Conservation (phyloP, 176 grass and related monocot genomes). For the Avena insularis region DNA sequence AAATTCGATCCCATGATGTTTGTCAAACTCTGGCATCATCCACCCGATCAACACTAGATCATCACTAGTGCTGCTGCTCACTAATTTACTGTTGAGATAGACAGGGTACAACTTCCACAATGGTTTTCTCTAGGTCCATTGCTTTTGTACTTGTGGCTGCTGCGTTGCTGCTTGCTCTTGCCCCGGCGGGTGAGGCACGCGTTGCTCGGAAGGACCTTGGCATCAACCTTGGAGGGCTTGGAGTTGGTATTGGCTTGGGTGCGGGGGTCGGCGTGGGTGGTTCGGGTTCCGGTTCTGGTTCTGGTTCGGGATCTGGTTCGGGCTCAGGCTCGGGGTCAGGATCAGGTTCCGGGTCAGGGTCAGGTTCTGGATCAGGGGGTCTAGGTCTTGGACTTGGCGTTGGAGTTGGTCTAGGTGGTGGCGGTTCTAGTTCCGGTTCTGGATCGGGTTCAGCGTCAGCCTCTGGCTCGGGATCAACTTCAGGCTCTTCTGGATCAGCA, state of each 20-base stretch:
- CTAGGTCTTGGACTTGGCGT: slow-evolving; percentile 53
- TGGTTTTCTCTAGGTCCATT: slow-evolving; percentile 46
- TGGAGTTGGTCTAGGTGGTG: slow-evolving; percentile 50
- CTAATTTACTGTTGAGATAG: background rate
- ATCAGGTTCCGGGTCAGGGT: slow-evolving; percentile 8
- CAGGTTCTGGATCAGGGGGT: slow-evolving; percentile 44
- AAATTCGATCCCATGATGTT: slow-evolving; percentile 27
- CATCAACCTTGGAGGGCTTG: slow-evolving; percentile 56
- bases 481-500: slow-evolving; percentile 15
- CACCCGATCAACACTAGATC: background rate
- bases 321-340: slow-evolving; percentile 16
- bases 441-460: slow-evolving; percentile 7
- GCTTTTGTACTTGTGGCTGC: slow-evolving; percentile 27
- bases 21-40: background rate
- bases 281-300: slow-evolving; percentile 4
- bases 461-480: slow-evolving; percentile 13
- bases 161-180: slow-evolving; percentile 34
- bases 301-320: slow-evolving; percentile 29
- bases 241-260: slow-evolving; percentile 53
- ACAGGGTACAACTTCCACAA: background rate
- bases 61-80: background rate
- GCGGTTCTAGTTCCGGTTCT: slow-evolving; percentile 12
- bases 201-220: slow-evolving; percentile 65
- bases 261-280: slow-evolving; percentile 44
- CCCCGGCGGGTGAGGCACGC: slow-evolving; percentile 44